Conservation (phyloP, 257 asterid species). For the Solanum megistacrolobum region DNA sequence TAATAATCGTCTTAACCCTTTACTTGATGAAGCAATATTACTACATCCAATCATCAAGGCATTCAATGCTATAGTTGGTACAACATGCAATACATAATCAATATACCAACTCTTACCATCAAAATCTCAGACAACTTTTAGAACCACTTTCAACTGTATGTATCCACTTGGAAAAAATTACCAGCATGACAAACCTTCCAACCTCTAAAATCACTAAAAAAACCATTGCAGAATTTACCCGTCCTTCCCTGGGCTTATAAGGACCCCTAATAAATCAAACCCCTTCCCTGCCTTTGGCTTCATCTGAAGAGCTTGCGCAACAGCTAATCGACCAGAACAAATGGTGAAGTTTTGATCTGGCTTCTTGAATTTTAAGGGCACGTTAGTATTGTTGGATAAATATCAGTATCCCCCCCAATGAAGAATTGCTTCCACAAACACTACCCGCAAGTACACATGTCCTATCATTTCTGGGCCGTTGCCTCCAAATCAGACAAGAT, state of each 20-base stretch:
- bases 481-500: slow-evolving; percentile 40
- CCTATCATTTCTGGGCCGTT: slow-evolving; percentile 21
- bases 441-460: neutral
- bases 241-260: neutral
- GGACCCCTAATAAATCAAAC: neutral
- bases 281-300: neutral
- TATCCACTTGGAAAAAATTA: neutral
- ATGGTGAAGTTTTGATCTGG: neutral
- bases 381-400: neutral
- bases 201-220: neutral
- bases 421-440: neutral
- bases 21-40: neutral
- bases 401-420: neutral
- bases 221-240: neutral
- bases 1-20: neutral
- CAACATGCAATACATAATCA: neutral
- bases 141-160: neutral
- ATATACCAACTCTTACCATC: neutral
- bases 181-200: neutral
- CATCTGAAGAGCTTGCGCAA: neutral
- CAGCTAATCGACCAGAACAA: neutral
- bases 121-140: neutral
- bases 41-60: neutral
- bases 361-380: neutral
- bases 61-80: neutral